Conservation (phyloP, 2,329 filamentous ascomycete genomes). For the Fusarium verticillioides region DNA sequence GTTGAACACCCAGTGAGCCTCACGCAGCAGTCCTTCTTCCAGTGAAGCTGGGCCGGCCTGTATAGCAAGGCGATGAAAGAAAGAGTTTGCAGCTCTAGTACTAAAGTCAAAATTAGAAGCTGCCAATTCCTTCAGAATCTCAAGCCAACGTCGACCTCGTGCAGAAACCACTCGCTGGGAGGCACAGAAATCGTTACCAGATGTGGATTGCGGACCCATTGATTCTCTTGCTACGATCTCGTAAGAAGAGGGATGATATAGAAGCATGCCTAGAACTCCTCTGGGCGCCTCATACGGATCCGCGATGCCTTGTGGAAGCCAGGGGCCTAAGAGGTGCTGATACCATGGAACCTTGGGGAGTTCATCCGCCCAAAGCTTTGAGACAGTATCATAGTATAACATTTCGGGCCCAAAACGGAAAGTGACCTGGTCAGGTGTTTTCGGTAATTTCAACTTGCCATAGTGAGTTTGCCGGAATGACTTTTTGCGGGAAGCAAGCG, state of each 20-base stretch:
- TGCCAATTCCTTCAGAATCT: conserved; percentile 61
- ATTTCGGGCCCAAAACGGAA: conserved; percentile 30
- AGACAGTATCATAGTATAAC: conserved; percentile 27
- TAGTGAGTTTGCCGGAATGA: conserved; percentile 46
- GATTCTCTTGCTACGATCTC: conserved; percentile 62
- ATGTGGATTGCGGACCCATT: conserved; percentile 58
- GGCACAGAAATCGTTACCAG: conserved; percentile 63
- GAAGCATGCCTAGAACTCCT: neutral
- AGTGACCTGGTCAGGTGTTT: conserved; percentile 14
- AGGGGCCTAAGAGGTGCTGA: conserved; percentile 34
- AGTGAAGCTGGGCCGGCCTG: conserved; percentile 63
- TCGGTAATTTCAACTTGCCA: conserved; percentile 23
- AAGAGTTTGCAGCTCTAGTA: conserved; percentile 58
- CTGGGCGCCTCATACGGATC: conserved; percentile 22
- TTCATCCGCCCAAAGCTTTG: conserved; percentile 25
- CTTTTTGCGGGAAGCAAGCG: conserved; percentile 43
- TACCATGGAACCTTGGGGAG: conserved; percentile 8
- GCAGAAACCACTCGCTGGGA: conserved; percentile 61
- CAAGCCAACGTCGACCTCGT: conserved; percentile 59
- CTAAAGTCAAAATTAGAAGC: conserved; percentile 70
- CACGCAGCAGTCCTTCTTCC: conserved; percentile 51
- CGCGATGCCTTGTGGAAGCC: conserved; percentile 34
- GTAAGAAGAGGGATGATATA: conserved; percentile 62
- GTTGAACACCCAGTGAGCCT: conserved; percentile 60
- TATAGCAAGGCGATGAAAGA: conserved; percentile 63